Evolutionary conservation across 1,139 yeast genomes (phyloP).

Genomic region (Hemisphaericaspora xylanilytica): DNA sequence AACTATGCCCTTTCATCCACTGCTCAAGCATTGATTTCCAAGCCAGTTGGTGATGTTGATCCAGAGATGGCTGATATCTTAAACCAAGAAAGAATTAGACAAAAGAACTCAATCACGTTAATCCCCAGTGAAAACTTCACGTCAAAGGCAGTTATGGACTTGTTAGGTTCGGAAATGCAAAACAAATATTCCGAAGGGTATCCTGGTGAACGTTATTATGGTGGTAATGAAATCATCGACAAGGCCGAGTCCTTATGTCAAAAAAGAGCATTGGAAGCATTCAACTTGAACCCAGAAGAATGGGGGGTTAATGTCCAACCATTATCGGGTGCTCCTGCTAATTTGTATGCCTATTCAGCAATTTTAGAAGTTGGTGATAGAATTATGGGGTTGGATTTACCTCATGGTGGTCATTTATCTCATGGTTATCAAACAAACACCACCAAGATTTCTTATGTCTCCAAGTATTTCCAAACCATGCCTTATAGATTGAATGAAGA

Average conservation of each 20-base stretch:
- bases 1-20: conserved; percentile 48
- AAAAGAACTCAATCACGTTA: conserved; percentile 83
- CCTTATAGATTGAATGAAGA: conserved; percentile 84
- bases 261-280: conserved; percentile 86
- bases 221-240: conserved; percentile 94
- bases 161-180: conserved; percentile 94
- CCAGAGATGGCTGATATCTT: conserved; percentile 84
- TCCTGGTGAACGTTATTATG: conserved; percentile 96
- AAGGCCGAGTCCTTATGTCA: conserved; percentile 88
- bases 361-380: conserved; percentile 87
- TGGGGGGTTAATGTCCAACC: conserved; percentile 99
- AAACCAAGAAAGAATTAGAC: conserved; percentile 73
- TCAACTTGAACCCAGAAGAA: conserved; percentile 65
- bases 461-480: conserved; percentile 95
- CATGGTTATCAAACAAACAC: conserved; percentile 93
- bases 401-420: conserved; percentile 96
- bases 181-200: conserved; percentile 98
- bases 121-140: conserved; percentile 96
- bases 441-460: conserved; percentile 83
- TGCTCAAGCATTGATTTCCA: conserved; percentile 57
- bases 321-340: conserved; percentile 94
- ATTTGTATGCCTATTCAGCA: conserved; percentile 91
- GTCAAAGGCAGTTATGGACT: conserved; percentile 89
- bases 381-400: conserved; percentile 93
- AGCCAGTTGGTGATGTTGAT: conserved; percentile 65